A percentile compares a stretch with the other conserved stretches of the same genome.
Conservation (phyloP, 345 rosid species). For the Populus deltoides region DNA sequence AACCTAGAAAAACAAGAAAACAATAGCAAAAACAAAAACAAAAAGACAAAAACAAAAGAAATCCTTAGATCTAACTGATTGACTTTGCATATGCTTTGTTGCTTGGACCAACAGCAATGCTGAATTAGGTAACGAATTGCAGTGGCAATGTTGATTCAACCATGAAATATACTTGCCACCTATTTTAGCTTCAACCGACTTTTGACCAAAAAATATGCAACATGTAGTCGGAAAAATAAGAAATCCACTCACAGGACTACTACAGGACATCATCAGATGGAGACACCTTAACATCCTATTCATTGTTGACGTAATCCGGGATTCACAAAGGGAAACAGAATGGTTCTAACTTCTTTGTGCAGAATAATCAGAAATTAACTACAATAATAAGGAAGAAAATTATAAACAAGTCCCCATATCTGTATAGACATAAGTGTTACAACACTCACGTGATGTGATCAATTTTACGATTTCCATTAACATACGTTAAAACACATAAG, state of each 20-base stretch:
- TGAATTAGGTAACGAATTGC: background rate
- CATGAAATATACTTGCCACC: background rate
- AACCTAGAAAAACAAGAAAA: background rate
- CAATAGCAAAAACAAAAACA: background rate
- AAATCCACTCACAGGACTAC: background rate
- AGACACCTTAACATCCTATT: background rate
- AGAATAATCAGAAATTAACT: constrained; percentile 1
- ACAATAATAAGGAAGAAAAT: background rate
- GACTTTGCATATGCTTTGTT: background rate
- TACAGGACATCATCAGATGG: background rate
- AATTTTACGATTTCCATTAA: background rate
- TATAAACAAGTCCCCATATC: background rate
- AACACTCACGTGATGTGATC: background rate
- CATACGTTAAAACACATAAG: background rate
- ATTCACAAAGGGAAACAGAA: background rate
- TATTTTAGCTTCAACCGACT: background rate
- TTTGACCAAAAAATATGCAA: background rate
- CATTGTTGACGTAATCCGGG: background rate
- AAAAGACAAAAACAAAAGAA: background rate
- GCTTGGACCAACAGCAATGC: background rate
- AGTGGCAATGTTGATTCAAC: background rate
- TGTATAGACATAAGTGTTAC: background rate
- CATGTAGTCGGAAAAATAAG: background rate
- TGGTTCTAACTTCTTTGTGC: background rate
- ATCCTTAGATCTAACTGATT: background rate